Evolutionary conservation across 257 asterid genomes (phyloP), one percentile per base, ranked within the genome.

Genomic region (Craterostigma plantagineum): DNA sequence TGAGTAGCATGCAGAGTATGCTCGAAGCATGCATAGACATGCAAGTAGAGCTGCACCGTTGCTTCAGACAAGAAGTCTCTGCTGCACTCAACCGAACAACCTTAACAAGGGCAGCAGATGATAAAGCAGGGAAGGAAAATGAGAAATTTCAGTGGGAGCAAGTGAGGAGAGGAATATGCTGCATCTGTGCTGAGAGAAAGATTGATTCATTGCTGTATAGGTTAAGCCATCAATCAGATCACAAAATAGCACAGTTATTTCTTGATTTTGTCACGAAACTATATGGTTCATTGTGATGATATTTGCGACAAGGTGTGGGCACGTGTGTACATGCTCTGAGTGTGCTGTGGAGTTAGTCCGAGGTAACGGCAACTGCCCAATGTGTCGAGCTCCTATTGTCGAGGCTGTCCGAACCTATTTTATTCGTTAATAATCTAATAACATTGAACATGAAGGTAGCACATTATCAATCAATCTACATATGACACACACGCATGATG

Each of bases 21-120:
- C 75, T 90, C 16, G 95, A 90, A 64, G 69, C 81, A 14, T 90
- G 98, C 79, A 70, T 79, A 85, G 92, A 83, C 46, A 74, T 90
- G 91, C 95, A 90, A 56, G 64, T 79, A 39, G 95, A 90, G 60
- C 54, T 90, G 71, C 98, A 83, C 50, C 81, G 91, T 0, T 66
- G 84, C 0, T 76, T 90, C 17, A 67, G 72, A 36, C 92, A 83
- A 69, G 95, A 83, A 59, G 93, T 87, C 60, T 82, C 92, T 17
- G 98, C 98, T 15, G 95, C 93, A 23, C 62, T 82, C 52, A 82
- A 79, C 58, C 63, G 91, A 18, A 42, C 83, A 33, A 11, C 57
- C 64, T 51, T 50, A 33, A 54, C 62, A 12, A 52, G 35, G 52
- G 62, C 68, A 45, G 51, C 58, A 51, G 44, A 55, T 63, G 48